Evolutionary conservation across 106 monocot species (phyloP).

Genomic region (Phalaenopsis equestris): DNA sequence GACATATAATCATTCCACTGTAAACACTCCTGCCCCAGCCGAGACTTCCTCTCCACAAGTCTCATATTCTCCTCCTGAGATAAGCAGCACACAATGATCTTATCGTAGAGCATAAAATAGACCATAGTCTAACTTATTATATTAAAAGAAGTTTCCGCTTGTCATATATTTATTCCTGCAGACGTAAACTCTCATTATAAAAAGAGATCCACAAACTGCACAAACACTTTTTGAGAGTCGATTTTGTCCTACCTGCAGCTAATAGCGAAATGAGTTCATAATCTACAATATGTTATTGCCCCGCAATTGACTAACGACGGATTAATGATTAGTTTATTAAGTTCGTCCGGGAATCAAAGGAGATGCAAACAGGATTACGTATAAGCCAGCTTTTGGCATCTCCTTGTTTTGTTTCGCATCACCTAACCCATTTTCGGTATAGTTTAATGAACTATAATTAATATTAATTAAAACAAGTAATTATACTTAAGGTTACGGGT

Average conservation of each 20-base stretch:
- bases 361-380: neutral
- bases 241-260: too few relatives aligned
- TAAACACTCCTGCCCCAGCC: slow-evolving; percentile 26
- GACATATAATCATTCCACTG: slow-evolving; percentile 82
- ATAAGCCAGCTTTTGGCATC: neutral
- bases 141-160: too few relatives aligned
- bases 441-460: too few relatives aligned
- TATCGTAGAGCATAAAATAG: too few relatives aligned
- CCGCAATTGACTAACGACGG: too few relatives aligned
- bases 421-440: neutral
- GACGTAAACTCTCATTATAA: too few relatives aligned
- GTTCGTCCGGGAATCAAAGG: neutral
- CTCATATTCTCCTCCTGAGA: slow-evolving; percentile 79
- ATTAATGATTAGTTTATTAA: neutral
- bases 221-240: too few relatives aligned
- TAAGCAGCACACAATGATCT: neutral
- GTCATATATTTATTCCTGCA: too few relatives aligned
- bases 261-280: too few relatives aligned
- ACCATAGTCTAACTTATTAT: too few relatives aligned
- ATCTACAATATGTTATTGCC: too few relatives aligned
- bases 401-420: neutral
- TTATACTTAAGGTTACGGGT: neutral
- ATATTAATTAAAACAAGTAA: neutral
- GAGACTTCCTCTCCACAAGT: slow-evolving; percentile 31
- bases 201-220: too few relatives aligned